A percentile compares a stretch with the other conserved stretches of the same genome.
These are phyloP conservation scores for Porogramme epimiltina DNA, from an alignment of 1,284 basidiomycete genomes.

Conservation along the genomic window DNA sequence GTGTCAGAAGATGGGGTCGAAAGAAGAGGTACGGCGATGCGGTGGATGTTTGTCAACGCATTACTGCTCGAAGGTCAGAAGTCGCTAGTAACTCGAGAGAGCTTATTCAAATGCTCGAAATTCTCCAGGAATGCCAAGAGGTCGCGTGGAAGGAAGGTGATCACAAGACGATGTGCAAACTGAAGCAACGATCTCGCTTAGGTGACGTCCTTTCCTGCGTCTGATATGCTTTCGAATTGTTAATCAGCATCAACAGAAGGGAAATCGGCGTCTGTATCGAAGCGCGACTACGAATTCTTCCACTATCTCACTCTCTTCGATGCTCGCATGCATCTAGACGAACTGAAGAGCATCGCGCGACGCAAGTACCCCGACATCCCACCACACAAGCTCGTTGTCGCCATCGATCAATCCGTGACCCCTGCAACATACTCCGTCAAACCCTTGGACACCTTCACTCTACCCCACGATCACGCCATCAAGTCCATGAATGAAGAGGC, in stretches of 20 bases:
- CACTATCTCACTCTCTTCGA: constrained; percentile 37
- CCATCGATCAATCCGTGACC: constrained; percentile 34
- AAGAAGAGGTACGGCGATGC: constrained; percentile 38
- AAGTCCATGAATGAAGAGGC: constrained; percentile 31
- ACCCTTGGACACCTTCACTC: constrained; percentile 30
- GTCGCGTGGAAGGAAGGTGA: constrained; percentile 33
- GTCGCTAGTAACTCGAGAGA: background rate
- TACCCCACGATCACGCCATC: constrained; percentile 14
- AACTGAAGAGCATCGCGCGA: constrained; percentile 29
- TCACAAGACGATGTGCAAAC: constrained; percentile 39
- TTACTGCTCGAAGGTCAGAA: constrained; percentile 37
- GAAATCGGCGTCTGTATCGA: constrained; percentile 34
- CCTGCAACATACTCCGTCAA: constrained; percentile 13
- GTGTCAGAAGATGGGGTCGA: constrained; percentile 39
- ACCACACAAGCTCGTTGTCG: constrained; percentile 29
- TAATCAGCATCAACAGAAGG: constrained; percentile 30
- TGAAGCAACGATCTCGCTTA: constrained; percentile 38
- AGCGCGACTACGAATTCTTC: constrained; percentile 36
- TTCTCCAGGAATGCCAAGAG: background rate
- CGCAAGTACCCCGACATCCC: constrained; percentile 28
- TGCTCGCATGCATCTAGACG: constrained; percentile 30
- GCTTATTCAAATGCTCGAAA: background rate
- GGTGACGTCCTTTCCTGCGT: constrained; percentile 22
- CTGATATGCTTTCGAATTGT: background rate
- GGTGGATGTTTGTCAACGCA: constrained; percentile 36